Conservation (phyloP, 352 stramenopile species). For the Globisporangium paddicum region DNA sequence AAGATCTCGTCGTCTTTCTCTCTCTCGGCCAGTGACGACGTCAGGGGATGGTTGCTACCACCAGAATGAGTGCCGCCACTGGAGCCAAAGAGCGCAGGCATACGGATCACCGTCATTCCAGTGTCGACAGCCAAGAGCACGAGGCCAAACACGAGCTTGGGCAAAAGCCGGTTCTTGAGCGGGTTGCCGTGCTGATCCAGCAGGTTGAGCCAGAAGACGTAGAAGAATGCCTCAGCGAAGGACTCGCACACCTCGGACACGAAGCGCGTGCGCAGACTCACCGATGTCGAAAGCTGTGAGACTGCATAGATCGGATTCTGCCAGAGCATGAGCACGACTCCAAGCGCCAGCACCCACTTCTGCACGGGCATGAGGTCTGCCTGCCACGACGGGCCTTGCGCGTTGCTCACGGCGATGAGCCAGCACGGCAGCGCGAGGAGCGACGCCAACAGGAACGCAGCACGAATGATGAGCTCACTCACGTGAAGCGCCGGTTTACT, state of each 20-base stretch:
- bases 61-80: not conserved
- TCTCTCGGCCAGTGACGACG: slow-evolving; percentile 6
- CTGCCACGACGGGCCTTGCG: slow-evolving; percentile 41
- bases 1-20: slow-evolving; percentile 48
- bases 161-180: slow-evolving; percentile 12
- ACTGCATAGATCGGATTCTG: slow-evolving; percentile 77
- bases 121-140: slow-evolving; percentile 46
- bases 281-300: slow-evolving; percentile 46
- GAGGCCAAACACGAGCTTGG: slow-evolving; percentile 38
- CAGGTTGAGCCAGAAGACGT: slow-evolving; percentile 78
- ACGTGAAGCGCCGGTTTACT: slow-evolving; percentile 68
- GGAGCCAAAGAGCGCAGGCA: slow-evolving; percentile 46
- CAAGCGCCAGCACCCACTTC: slow-evolving; percentile 64
- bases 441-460: slow-evolving; percentile 46
- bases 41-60: not conserved
- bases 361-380: slow-evolving; percentile 51
- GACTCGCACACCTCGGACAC: slow-evolving; percentile 63
- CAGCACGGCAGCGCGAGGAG: slow-evolving; percentile 68
- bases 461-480: slow-evolving; percentile 66
- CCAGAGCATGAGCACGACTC: slow-evolving; percentile 72
- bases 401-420: slow-evolving; percentile 61
- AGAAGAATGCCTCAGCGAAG: slow-evolving; percentile 69
- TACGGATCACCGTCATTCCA: slow-evolving; percentile 56
- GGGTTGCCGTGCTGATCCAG: slow-evolving; percentile 54
- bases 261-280: slow-evolving; percentile 60